A percentile compares a stretch with the other conserved stretches of the same genome.
phyloP scores from a whole-genome alignment of 495 filamentous ascomycete species.

The Penicillium subrubescens region DNA sequence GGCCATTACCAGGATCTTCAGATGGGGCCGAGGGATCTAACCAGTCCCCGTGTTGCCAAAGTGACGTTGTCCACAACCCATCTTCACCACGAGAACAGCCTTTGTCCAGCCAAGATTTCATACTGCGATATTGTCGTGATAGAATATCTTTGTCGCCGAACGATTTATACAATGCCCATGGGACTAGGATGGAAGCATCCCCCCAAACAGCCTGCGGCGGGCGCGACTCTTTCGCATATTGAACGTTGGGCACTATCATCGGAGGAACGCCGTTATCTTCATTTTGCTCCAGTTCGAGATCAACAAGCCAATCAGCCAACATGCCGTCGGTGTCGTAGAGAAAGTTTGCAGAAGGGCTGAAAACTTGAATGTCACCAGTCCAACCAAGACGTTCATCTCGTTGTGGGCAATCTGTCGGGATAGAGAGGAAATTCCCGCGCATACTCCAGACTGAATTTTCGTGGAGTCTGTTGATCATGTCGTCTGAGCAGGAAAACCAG shows the following conservation, averaged over 20 bases:
- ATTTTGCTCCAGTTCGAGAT: conserved; percentile 41
- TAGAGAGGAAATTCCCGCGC: conserved; percentile 54
- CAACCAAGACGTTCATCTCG: conserved; percentile 59
- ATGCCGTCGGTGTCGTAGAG: conserved; percentile 53
- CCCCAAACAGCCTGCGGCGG: conserved; percentile 50
- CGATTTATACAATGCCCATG: conserved; percentile 47
- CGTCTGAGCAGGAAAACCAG: conserved; percentile 48
- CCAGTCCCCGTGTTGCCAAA: conserved; percentile 55
- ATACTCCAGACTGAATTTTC: conserved; percentile 55
- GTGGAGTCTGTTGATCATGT: conserved; percentile 51
- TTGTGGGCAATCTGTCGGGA: conserved; percentile 59
- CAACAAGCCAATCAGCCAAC: conserved; percentile 48
- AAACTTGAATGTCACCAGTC: conserved; percentile 56
- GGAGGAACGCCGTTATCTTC: conserved; percentile 28
- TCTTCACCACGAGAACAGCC: conserved; percentile 44
- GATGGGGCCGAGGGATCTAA: conserved; percentile 54
- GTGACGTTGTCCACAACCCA: conserved; percentile 39
- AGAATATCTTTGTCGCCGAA: conserved; percentile 49
- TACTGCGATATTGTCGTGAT: conserved; percentile 44
- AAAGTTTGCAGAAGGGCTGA: conserved; percentile 50
- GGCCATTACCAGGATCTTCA: conserved; percentile 42
- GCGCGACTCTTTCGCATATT: conserved; percentile 1
- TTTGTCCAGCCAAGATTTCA: conserved; percentile 49
- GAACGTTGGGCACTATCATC: conserved; percentile 40
- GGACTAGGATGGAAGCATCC: conserved; percentile 48